Base-by-base conservation (phyloP, 768 basidiomycete species). In the Trametes maxima region DNA sequence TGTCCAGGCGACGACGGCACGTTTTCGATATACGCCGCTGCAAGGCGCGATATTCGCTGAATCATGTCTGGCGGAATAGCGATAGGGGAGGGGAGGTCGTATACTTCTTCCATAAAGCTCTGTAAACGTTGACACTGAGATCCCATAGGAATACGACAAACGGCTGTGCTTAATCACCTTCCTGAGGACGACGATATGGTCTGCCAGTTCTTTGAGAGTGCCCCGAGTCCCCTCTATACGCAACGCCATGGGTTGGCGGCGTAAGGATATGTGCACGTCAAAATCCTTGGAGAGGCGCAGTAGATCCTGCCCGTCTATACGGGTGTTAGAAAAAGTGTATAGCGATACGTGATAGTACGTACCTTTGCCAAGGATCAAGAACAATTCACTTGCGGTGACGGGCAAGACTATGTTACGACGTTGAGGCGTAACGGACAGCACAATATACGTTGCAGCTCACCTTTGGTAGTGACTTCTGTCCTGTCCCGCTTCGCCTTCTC, bases 321-420 rank as follows among this genome's bases (percentile, higher is more conserved):
- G 13, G 6, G 42, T 66, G 50, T 40, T n/a, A 33, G 64, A 12
- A 33, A 57, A 57, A 24, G 35, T n/a, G 16, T 7, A 37, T 12
- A 10, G 7, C 22, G 0, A 19, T 28, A 17, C 6, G 7, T 37
- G 43, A 10, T 22, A 21, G 14, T 13, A 45, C 3, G 14, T 40
- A 88, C 90, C 87, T 81, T 81, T 86, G 42, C 90, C 90, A 62
- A 93, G 79, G 33, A 92, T 78, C 33, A 92, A 69, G 69, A 92
- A 90, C 6, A 90, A 78, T 65, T 89, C 80, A 51, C 78, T 80
- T 3, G 84, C 80, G 17, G 78, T 80, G 59, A 92, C 73, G 35
- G 79, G 72, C 66, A 88, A 82, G 2, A 72, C 90, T 92, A 65
- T 10, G 35, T 33, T 53, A 50, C 24, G 59, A 33, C 19, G 36